These are phyloP conservation scores for Ophiostoma australiae DNA, from an alignment of 2,329 filamentous ascomycete genomes.

Conservation along the genomic window DNA sequence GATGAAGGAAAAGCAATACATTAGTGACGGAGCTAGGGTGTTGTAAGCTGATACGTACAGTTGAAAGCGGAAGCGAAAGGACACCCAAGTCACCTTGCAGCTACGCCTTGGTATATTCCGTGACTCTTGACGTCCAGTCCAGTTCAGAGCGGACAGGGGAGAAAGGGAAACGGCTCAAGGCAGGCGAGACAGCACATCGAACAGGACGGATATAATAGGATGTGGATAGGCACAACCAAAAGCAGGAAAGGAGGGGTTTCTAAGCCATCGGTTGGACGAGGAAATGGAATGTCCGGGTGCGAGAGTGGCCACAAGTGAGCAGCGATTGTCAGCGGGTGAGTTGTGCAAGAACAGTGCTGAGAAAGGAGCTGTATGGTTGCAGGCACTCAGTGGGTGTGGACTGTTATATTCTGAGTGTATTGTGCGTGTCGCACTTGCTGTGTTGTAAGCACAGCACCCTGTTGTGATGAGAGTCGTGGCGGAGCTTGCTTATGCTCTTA, in stretches of 20 bases:
- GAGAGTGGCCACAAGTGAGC: background rate
- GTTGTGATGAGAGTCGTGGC: background rate
- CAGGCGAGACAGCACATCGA: background rate
- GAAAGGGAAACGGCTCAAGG: background rate
- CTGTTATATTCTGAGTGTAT: background rate
- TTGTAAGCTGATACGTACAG: background rate
- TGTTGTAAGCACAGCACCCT: background rate
- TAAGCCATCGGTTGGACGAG: slow-evolving; percentile 16
- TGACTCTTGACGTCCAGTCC: background rate
- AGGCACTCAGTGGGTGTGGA: background rate
- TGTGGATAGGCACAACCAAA: no score
- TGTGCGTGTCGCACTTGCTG: background rate
- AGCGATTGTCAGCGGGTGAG: background rate
- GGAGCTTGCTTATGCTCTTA: background rate
- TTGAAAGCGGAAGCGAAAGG: background rate
- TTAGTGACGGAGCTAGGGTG: background rate
- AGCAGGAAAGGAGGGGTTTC: slow-evolving; percentile 19
- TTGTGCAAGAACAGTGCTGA: background rate
- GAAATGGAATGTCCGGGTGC: background rate
- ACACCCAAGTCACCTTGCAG: background rate
- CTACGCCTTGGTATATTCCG: background rate
- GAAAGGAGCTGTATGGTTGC: slow-evolving; percentile 1
- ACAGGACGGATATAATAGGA: background rate
- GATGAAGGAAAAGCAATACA: background rate
- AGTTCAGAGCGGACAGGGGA: background rate